A percentile compares a stretch with the other conserved stretches of the same genome.
phyloP scores from a whole-genome alignment of 306 rosid species.

The Prunus mongolica region DNA sequence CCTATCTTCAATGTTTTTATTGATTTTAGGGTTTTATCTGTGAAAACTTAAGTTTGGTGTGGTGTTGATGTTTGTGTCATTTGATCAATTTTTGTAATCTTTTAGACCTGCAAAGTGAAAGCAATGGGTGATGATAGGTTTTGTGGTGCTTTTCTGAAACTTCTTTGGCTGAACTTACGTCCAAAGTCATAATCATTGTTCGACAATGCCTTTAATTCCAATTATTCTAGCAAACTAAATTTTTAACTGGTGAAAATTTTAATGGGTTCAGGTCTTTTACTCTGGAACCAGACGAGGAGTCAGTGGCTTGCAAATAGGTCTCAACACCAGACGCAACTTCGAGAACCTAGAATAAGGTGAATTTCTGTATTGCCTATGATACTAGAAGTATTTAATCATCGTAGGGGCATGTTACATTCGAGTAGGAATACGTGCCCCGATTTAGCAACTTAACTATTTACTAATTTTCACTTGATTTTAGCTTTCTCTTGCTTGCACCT shows the following conservation, averaged over 20 bases:
- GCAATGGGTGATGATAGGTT: background rate
- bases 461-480: background rate
- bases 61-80: background rate
- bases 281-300: slow-evolving; percentile 73
- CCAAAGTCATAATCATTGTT: background rate
- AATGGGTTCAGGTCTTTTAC: slow-evolving; percentile 62
- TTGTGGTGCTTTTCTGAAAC: background rate
- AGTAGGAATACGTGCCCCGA: background rate
- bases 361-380: background rate
- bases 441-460: background rate
- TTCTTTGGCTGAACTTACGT: background rate
- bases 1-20: background rate
- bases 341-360: slow-evolving; percentile 70
- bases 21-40: background rate
- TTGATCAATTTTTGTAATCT: background rate
- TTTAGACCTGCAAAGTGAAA: background rate
- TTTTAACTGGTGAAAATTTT: background rate
- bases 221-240: background rate
- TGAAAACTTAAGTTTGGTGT: background rate
- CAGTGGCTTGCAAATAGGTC: slow-evolving; percentile 65
- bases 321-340: slow-evolving; percentile 28
- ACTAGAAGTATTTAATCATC: background rate
- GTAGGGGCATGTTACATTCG: background rate
- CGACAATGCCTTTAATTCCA: background rate
- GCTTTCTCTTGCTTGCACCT: background rate